Percentiles rank a stretch among this genome's conserved stretches.
These are phyloP conservation scores for Choanephora cucurbitarum DNA, from an alignment of 371 early-diverging fungal species.

Conservation along the genomic window DNA sequence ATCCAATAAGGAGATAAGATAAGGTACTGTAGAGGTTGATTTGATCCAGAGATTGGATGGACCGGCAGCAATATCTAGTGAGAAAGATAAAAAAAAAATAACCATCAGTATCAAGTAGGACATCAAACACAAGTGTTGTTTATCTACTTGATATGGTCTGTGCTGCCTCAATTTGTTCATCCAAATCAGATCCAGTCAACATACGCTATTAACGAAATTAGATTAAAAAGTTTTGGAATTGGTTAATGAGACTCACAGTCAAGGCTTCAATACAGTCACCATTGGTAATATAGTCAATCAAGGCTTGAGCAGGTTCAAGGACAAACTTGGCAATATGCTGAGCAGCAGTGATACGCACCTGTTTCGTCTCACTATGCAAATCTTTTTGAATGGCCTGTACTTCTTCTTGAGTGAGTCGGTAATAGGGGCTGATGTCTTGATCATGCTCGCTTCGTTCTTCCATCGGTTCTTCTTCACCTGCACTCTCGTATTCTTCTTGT, in stretches of 20 bases:
- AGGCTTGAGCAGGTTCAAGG: slow-evolving; percentile 50
- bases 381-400: slow-evolving; percentile 28
- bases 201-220: slow-evolving; percentile 13
- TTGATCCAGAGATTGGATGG: slow-evolving; percentile 60
- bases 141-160: slow-evolving; percentile 68
- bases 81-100: neutral
- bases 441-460: slow-evolving; percentile 20
- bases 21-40: slow-evolving; percentile 58
- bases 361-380: slow-evolving; percentile 32
- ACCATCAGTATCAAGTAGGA: slow-evolving; percentile 1
- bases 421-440: slow-evolving; percentile 33
- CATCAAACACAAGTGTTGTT: neutral
- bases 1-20: slow-evolving; percentile 57
- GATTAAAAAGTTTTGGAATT: neutral
- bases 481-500: slow-evolving; percentile 28
- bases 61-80: slow-evolving; percentile 70
- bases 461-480: slow-evolving; percentile 29
- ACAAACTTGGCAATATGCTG: slow-evolving; percentile 48
- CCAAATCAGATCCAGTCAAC: slow-evolving; percentile 43
- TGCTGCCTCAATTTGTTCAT: slow-evolving; percentile 65
- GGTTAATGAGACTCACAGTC: slow-evolving; percentile 29
- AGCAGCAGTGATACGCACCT: slow-evolving; percentile 40
- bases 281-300: slow-evolving; percentile 46
- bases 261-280: slow-evolving; percentile 51
- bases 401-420: slow-evolving; percentile 28